Percentiles rank a stretch among this genome's conserved stretches.
phyloP scores from a whole-genome alignment of 2,329 filamentous ascomycete genomes.

The Xylariaceae sp. region DNA sequence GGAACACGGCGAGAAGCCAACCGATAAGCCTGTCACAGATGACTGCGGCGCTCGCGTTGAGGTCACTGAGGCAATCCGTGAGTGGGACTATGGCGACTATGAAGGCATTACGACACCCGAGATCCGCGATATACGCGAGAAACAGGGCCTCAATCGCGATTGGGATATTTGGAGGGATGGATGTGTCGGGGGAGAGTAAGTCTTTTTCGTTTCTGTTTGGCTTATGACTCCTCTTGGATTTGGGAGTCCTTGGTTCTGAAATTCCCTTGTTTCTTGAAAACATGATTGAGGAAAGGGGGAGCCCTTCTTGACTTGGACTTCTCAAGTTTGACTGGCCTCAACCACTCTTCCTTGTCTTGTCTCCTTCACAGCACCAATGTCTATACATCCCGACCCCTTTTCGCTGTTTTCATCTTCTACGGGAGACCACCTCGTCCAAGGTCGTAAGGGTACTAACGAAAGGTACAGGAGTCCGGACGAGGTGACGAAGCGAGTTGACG shows the following conservation, averaged over 20 bases:
- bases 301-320: too few species aligned
- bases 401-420: too few species aligned
- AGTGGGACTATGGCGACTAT: slow-evolving; percentile 87
- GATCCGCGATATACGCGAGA: slow-evolving; percentile 55
- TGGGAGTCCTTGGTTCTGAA: too few species aligned
- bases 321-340: too few species aligned
- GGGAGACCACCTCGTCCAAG: too few species aligned
- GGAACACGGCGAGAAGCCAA: slow-evolving; percentile 37
- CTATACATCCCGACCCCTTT: too few species aligned
- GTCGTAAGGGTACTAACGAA: background rate
- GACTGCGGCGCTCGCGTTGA: slow-evolving; percentile 57
- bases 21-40: slow-evolving; percentile 32
- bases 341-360: too few species aligned
- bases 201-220: slow-evolving; percentile 19
- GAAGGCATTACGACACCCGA: slow-evolving; percentile 71
- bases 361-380: too few species aligned
- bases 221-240: background rate
- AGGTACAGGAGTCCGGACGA: slow-evolving; percentile 60
- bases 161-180: slow-evolving; percentile 94
- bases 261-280: too few species aligned
- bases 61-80: slow-evolving; percentile 66
- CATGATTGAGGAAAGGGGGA: too few species aligned
- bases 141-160: slow-evolving; percentile 49
- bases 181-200: slow-evolving; percentile 77
- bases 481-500: slow-evolving; percentile 66